Base-by-base conservation (phyloP, 441 rosid genomes). In the Geranium incanum region DNA sequence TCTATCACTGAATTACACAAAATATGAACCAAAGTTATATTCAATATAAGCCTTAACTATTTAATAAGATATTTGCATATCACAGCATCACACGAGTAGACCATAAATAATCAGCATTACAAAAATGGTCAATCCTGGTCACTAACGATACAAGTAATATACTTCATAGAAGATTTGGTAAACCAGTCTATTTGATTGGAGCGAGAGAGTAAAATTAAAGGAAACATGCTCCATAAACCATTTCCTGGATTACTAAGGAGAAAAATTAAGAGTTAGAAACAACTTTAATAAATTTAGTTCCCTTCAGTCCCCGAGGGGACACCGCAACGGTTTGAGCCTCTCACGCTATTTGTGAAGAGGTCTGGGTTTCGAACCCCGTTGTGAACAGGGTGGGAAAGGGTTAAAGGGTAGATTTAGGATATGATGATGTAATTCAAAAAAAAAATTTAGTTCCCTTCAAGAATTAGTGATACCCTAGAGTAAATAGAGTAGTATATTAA, bases 1-100 rank as follows among this genome's bases (percentile, higher is more conserved):
- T 82, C 99, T 88, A 78, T 94, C 99, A 78, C 97, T 93, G 93
- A 74, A 16, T 41, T 16, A 16, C 21, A 4, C 23, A 57, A 6
- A 57, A 16, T 23, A 57, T 57, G 28, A 57, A 57, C 6, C 11
- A 5, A 57, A 6, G 63, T 57, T 57, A 57, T 16, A 16, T 57
- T 57, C 28, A 57, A 6, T 16, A 15, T 57, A 57, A 15, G 48
- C 48, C 48, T 41, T 41, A 5, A 41, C 11, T 28, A 28, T 28
- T 28, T 28, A 28, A 28, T 28, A 28, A 41, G 7, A 41, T 41
- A 41, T 7, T 41, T 41, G 48, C 7, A 41, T 41, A 4, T 41
- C 48, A 5, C 48, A 41, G 1, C 48, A 41, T 41, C 48, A 41
- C 48, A 6, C 48, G 11, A 9, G 48, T 41, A 41, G 48, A 28